Evolutionary conservation across 1,139 yeast genomes (phyloP).

Genomic region (Blastobotrys capitulatus): DNA sequence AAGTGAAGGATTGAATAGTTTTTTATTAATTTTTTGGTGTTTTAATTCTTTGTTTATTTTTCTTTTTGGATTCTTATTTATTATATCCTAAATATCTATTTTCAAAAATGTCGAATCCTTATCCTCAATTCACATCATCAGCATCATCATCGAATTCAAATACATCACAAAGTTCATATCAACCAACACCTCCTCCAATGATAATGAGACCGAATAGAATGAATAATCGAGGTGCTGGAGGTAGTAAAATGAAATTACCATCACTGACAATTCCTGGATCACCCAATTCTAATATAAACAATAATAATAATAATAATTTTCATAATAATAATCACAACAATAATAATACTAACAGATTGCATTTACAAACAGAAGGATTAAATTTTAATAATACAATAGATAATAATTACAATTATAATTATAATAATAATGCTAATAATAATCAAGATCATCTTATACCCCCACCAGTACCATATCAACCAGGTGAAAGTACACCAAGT

Average conservation of each 20-base stretch:
- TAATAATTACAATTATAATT: neutral
- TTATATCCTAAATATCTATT: no score
- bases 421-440: neutral
- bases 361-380: neutral
- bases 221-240: constrained; percentile 14
- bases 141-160: neutral
- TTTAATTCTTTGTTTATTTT: no score
- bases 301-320: no score
- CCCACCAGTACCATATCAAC: constrained; percentile 8
- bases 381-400: neutral
- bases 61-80: no score
- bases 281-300: neutral
- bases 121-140: neutral
- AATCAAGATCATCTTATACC: constrained; percentile 3
- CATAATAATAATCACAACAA: no score
- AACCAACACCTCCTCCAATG: constrained; percentile 1
- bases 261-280: constrained; percentile 26
- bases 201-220: constrained; percentile 1
- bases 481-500: constrained; percentile 15
- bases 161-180: neutral
- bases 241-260: constrained; percentile 32
- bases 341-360: neutral
- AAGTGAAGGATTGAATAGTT: no score
- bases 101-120: neutral
- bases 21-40: no score